phyloP scores from a whole-genome alignment of 2,329 filamentous ascomycete genomes.

The Didymella glomerata region DNA sequence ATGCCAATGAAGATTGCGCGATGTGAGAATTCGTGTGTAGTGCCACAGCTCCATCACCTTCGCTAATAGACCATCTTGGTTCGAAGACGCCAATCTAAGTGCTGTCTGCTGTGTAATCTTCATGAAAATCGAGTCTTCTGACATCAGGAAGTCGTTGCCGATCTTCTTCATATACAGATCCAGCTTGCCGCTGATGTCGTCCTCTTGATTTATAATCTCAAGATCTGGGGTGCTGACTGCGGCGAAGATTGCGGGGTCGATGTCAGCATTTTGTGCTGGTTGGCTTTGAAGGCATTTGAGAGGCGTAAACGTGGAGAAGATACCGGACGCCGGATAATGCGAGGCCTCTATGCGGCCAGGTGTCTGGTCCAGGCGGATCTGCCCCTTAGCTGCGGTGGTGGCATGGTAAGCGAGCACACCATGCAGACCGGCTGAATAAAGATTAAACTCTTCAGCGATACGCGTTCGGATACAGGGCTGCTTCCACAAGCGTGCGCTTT shows the following conservation, averaged over 20 bases:
- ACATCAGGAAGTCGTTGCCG: conserved; percentile 56
- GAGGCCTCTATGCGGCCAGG: conserved; percentile 63
- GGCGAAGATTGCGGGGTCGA: conserved; percentile 51
- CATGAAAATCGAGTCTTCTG: conserved; percentile 62
- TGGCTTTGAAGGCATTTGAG: conserved; percentile 49
- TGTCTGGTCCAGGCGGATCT: conserved; percentile 58
- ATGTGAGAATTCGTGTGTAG: conserved; percentile 63
- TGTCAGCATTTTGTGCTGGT: conserved; percentile 37
- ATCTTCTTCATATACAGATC: conserved; percentile 64
- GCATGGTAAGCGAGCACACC: conserved; percentile 62
- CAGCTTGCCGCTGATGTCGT: conserved; percentile 61
- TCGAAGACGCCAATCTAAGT: conserved; percentile 41
- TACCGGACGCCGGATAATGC: conserved; percentile 57
- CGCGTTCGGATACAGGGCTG: conserved; percentile 66
- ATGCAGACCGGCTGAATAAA: conserved; percentile 65
- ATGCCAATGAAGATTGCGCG: conserved; percentile 58
- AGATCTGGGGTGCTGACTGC: conserved; percentile 45
- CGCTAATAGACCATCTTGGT: conserved; percentile 57
- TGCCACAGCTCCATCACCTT: conserved; percentile 66
- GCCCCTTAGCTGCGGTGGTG: conserved; percentile 58
- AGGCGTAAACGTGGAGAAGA: conserved; percentile 59
- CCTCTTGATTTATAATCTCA: conserved; percentile 61
- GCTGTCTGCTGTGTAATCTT: conserved; percentile 57
- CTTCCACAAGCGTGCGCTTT: conserved; percentile 69
- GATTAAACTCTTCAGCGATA: conserved; percentile 65